Evolutionary conservation across 2,329 filamentous ascomycete species (phyloP), one percentile per base, ranked within the genome.

Genomic region (Chaetomium sp.): DNA sequence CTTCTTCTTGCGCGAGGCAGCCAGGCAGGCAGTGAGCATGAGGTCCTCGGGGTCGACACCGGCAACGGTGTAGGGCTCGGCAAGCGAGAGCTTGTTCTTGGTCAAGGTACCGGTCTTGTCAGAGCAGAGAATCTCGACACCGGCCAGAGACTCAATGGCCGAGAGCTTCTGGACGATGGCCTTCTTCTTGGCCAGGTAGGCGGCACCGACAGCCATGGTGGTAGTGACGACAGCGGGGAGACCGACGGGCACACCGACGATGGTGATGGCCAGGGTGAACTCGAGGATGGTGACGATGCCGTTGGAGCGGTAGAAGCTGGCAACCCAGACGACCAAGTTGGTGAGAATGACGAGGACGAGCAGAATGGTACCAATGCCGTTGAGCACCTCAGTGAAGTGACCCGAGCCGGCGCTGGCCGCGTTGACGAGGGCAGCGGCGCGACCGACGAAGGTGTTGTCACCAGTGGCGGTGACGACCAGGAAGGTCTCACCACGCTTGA

Each of bases 91-190:
- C 83, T 95, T 96, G 85, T 96, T 96, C 85, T 94, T 95, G 76
- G 92, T 96, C 76, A 96, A 81, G 65, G 92, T 96, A 81, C 92
- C 92, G 33, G 92, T 96, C 86, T 96, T 96, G 85, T 96, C 92
- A 60, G 92, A 94, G 84, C 92, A 96, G 64, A 96, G 90, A 78
- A 96, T 95, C 80, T 96, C 90, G 68, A 96, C 93, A 83, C 92
- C 92, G 75, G 92, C 92, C 69, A 96, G 85, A 29, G 92, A 96
- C 83, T 96, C 92, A 68, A 96, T 96, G 70, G 92, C 92, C 38
- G 90, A 92, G 60, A 96, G 87, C 83, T 94, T 96, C 82, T 96
- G 92, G 70, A 96, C 92, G 71, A 96, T 96, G 62, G 92, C 93
- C 82, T 93, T 88, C 85, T 94, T 93, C 84, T 93, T 93, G 74